These are phyloP conservation scores for Ascochyta clinopodiicola DNA, from an alignment of 2,329 filamentous ascomycete genomes.

Conservation along the genomic window DNA sequence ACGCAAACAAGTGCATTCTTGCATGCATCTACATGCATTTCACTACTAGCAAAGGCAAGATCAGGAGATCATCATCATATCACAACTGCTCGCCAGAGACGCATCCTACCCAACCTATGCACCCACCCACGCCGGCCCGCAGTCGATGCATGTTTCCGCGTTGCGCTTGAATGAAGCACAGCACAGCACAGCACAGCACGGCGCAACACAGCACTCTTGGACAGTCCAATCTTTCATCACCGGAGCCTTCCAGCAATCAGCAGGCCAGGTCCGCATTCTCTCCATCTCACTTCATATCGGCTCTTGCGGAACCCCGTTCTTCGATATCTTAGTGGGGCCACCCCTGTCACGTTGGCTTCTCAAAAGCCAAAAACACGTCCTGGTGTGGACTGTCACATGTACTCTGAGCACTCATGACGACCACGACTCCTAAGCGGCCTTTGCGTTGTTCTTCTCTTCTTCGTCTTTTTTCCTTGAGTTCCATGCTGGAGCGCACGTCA, in stretches of 20 bases:
- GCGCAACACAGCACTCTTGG: conserved; percentile 12
- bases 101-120: conserved; percentile 15
- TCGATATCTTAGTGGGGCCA: conserved; percentile 26
- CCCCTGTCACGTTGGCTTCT: conserved; percentile 31
- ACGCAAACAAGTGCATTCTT: conserved; percentile 18
- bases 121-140: conserved; percentile 26
- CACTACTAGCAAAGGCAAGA: conserved; percentile 7
- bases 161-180: conserved; percentile 22
- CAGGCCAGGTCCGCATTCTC: conserved; percentile 23
- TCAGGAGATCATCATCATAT: conserved; percentile 26
- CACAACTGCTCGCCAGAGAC: conserved; percentile 19
- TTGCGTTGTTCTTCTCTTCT: neutral
- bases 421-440: conserved; percentile 10
- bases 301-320: conserved; percentile 32
- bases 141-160: conserved; percentile 25
- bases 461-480: neutral
- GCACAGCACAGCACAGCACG: neutral
- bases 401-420: conserved; percentile 27
- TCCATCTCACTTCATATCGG: conserved; percentile 23
- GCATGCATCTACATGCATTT: conserved; percentile 4
- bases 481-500: conserved; percentile 7
- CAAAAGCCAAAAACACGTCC: conserved; percentile 17
- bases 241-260: conserved; percentile 1
- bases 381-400: conserved; percentile 6
- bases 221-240: conserved; percentile 1